Base-by-base conservation (phyloP, 1,284 basidiomycete species). In the Jaminaea rosea region DNA sequence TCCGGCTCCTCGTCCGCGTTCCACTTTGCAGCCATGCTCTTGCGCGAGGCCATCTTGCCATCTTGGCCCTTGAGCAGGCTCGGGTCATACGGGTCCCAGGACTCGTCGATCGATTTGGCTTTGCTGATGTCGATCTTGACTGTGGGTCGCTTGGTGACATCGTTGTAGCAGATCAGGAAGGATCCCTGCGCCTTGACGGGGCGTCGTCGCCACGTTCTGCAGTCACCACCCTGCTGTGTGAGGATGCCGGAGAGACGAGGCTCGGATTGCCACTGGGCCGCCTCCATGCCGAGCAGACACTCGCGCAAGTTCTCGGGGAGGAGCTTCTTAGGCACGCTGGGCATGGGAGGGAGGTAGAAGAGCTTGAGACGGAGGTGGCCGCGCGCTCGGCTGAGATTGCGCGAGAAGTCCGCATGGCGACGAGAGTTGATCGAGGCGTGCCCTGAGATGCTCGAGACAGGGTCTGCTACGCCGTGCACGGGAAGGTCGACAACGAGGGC, bases 201-300 rank as follows among this genome's bases (percentile, higher is more conserved):
- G 37, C 93, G 83, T 44, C 93, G 81, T 41, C 88, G 84, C 84
- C 91, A 94, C 10, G 84, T 83, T 87, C 77, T 80, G 71, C 91
- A 94, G 75, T 94, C 93, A n/a, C 91, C 93, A 4, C 93, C 93
- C 56, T 82, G 82, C 77, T 98, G 93, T 11, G 93, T 98, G 65
- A 98, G 75, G 0, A 84, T 84, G n/a, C 92, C 90, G 74, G 92
- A 85, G 47, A 62, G 59, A 57, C 67, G 61, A 72, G 92, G 90
- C 44, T 86, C 86, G 53, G 85, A 81, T 76, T 90, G 88, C 90
- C 90, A 94, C 37, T 83, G 83, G 53, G 89, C 84, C 66, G 90
- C 83, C 53, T 87, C 78, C 65, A 98, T 78, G 0, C 92, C 91
- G n/a, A 86, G 81, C 64, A 86, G 81, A 65, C 88, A 91, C 69